Conservation (phyloP, 192 early-diverging fungal genomes). For the Backusella tuberculispora region DNA sequence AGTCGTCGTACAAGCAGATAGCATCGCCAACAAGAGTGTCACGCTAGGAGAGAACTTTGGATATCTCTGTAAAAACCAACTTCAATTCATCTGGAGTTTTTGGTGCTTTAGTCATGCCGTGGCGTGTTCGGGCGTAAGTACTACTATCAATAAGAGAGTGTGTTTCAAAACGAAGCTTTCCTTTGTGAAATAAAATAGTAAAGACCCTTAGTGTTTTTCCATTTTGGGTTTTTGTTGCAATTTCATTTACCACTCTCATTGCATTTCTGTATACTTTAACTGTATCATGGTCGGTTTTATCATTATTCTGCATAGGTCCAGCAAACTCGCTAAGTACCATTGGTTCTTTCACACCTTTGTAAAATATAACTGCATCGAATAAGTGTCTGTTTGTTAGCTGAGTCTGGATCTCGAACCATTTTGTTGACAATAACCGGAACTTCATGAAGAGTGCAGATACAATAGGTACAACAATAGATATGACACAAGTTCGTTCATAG, state of each 20-base stretch:
- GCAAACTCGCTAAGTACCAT: background rate
- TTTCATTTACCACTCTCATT: background rate
- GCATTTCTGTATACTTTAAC: constrained; percentile 1
- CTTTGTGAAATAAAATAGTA: constrained; percentile 2
- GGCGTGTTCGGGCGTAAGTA: background rate
- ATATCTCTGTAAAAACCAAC: background rate
- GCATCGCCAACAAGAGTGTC: background rate
- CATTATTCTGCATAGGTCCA: background rate
- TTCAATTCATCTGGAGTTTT: constrained; percentile 2
- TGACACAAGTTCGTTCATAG: background rate
- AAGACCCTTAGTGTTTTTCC: background rate
- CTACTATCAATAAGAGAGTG: background rate
- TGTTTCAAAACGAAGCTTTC: background rate
- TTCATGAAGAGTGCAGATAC: background rate
- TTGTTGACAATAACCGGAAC: background rate
- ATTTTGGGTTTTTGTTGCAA: background rate
- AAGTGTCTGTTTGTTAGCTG: background rate
- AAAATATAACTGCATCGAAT: background rate
- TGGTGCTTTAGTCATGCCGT: background rate
- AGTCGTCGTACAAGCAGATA: background rate
- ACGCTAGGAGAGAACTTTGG: background rate
- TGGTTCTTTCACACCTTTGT: background rate
- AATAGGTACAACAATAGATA: background rate
- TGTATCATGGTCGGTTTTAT: background rate
- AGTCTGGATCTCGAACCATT: constrained; percentile 3